Conservation (phyloP, 2,329 filamentous ascomycete species). For the Phaeosphaeria sp. region DNA sequence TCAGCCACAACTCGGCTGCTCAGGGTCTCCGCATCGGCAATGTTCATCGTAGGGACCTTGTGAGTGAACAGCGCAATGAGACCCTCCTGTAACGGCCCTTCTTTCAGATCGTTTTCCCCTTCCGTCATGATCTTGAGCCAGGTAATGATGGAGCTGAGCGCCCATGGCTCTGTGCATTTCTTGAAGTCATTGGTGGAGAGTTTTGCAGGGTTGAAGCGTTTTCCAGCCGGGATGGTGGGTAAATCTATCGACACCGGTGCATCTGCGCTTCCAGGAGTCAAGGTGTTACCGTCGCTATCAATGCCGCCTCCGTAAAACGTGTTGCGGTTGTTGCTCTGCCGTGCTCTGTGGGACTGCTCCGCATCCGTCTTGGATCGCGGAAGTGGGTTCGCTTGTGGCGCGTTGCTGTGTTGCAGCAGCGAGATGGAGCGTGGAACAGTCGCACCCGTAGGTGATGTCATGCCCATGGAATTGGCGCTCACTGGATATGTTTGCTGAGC, state of each 20-base stretch:
- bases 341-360: conserved; percentile 61
- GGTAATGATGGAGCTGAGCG: conserved; percentile 80
- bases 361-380: conserved; percentile 94
- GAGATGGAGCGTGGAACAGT: conserved; percentile 60
- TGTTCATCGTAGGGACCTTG: conserved; percentile 98
- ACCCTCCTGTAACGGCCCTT: conserved; percentile 84
- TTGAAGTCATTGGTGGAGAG: conserved; percentile 81
- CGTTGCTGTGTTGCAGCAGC: conserved; percentile 79
- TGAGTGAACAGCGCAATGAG: conserved; percentile 88
- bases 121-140: conserved; percentile 93
- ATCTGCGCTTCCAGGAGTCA: conserved; percentile 56
- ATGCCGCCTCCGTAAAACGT: conserved; percentile 43
- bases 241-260: conserved; percentile 73
- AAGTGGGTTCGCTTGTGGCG: conserved; percentile 80
- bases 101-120: conserved; percentile 85
- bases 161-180: conserved; percentile 90
- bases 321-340: conserved; percentile 49
- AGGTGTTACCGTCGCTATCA: conserved; percentile 61
- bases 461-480: conserved; percentile 38
- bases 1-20: conserved; percentile 77
- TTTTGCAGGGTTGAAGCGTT: conserved; percentile 86
- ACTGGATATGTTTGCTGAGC: conserved; percentile 40
- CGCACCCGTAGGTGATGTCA: conserved; percentile 41
- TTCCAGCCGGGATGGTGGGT: conserved; percentile 79
- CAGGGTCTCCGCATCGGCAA: conserved; percentile 90